Evolutionary conservation across 2,329 filamentous ascomycete species (phyloP).

Genomic region (Colletotrichum sp.): DNA sequence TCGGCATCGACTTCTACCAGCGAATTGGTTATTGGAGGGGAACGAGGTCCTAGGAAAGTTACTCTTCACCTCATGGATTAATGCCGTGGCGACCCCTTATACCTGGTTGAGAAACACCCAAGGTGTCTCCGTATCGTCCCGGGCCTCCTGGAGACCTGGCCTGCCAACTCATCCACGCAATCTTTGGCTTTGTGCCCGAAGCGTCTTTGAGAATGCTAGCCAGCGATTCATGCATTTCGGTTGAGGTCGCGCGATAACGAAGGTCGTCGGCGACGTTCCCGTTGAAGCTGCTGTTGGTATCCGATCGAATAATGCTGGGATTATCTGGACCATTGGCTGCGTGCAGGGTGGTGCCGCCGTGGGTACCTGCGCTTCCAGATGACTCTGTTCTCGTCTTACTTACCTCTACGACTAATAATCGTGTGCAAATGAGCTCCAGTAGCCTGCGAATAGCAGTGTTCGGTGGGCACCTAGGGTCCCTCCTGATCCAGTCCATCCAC

Average conservation of each 20-base stretch:
- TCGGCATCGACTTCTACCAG: fast-evolving
- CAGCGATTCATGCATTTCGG: background rate
- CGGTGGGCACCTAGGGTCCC: background rate
- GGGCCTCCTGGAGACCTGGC: background rate
- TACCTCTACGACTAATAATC: background rate
- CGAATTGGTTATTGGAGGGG: background rate
- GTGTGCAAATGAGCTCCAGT: background rate
- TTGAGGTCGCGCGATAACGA: background rate
- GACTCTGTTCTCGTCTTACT: background rate
- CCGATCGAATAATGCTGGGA: background rate
- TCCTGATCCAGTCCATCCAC: background rate
- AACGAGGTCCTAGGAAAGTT: background rate
- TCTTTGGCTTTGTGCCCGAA: background rate
- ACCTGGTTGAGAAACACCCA: background rate
- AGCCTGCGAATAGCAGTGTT: background rate
- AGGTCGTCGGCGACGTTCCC: background rate
- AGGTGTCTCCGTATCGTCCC: background rate
- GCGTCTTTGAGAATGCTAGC: fast-evolving
- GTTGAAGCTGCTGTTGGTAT: background rate
- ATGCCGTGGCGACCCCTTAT: background rate
- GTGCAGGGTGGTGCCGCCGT: fast-evolving
- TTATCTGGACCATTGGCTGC: background rate
- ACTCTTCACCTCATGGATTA: background rate
- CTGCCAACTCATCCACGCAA: background rate
- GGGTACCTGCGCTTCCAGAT: background rate